Evolutionary conservation across 2,329 filamentous ascomycete species (phyloP).

Genomic region (Fusarium tricinctum): DNA sequence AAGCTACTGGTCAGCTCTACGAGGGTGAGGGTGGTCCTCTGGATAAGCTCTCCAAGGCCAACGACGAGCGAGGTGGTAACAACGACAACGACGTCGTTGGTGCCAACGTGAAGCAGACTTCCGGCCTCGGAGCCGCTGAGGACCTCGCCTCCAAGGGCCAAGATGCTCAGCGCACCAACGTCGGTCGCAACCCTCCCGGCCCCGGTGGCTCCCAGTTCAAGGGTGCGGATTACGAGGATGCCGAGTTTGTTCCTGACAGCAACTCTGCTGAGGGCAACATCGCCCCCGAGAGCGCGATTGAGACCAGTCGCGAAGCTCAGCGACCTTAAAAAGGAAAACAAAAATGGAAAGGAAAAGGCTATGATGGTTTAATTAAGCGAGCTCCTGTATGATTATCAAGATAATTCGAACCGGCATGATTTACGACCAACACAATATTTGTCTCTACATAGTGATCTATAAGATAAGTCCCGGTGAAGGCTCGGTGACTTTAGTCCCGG

Average conservation of each 20-base stretch:
- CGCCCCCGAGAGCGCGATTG: slow-evolving; percentile 58
- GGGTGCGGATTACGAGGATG: slow-evolving; percentile 58
- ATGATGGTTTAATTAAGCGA: slow-evolving; percentile 13
- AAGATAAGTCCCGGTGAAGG: slow-evolving; percentile 4
- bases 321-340: slow-evolving; percentile 1
- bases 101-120: slow-evolving; percentile 40
- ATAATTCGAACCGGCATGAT: slow-evolving; percentile 32
- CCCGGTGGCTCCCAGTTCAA: slow-evolving; percentile 58
- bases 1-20: slow-evolving; percentile 60
- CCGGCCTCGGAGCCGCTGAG: slow-evolving; percentile 44
- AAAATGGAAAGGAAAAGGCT: neutral
- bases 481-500: slow-evolving; percentile 19
- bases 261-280: slow-evolving; percentile 59
- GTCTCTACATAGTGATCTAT: slow-evolving; percentile 1
- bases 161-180: slow-evolving; percentile 56
- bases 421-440: slow-evolving; percentile 10
- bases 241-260: slow-evolving; percentile 60
- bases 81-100: slow-evolving; percentile 57
- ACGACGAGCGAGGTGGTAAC: slow-evolving; percentile 53
- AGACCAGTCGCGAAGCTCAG: slow-evolving; percentile 52
- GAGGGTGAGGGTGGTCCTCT: slow-evolving; percentile 61
- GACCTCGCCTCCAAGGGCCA: slow-evolving; percentile 55
- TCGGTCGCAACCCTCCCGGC: slow-evolving; percentile 54
- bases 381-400: slow-evolving; percentile 27
- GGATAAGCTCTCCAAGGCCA: slow-evolving; percentile 54